Base-by-base conservation (phyloP, 257 asterid genomes). In the Nicotiana undulata region DNA sequence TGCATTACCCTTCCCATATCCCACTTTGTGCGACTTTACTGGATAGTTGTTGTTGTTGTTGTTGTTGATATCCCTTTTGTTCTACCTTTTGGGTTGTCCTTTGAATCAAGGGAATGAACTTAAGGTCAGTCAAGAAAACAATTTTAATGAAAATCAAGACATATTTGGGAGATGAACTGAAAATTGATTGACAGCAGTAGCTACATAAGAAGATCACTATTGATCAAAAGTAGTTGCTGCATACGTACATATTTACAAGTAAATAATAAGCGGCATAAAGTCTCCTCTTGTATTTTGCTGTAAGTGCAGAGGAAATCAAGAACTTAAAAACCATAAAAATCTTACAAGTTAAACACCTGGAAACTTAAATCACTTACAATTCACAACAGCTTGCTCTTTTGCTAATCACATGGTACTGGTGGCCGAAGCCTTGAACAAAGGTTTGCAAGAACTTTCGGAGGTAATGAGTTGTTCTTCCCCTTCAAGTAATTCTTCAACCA, bases 381-480 rank as follows among this genome's bases (percentile, higher is more conserved):
- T 74, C 40, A 49, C 61, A 49, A 52, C 28, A 63, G 37, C n/a
- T 26, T 0, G 40, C 29, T 3, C 13, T 16, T 28, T 26, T 28
- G 29, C 6, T 34, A 26, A 49, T 74, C 79, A 74, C 61, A 74
- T 49, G 61, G 82, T 64, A 75, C 53, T 85, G 56, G 83, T 84
- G 53, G 84, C 82, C 22, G 82, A 85, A 18, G 88, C 86, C 83
- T 72, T 81, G 55, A 89, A 93, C 72, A 91, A 89, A 60, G 96
- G 94, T 52, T 85, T 91, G 85, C 88, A 89, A 24, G 94, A 89
- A 85, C 93, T 90, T 82, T 92, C 95, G 31, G 88, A 82, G 18
- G 81, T 22, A 66, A 53, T 51, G 15, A 85, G 77, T 76, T 80
- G 81, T 4, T 90, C 93, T 6, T 89, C 93, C 26, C 81, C 83